A percentile compares a stretch with the other conserved stretches of the same genome.
Conservation (phyloP, 2,329 filamentous ascomycete species). For the Aspergillus fumigatus region DNA sequence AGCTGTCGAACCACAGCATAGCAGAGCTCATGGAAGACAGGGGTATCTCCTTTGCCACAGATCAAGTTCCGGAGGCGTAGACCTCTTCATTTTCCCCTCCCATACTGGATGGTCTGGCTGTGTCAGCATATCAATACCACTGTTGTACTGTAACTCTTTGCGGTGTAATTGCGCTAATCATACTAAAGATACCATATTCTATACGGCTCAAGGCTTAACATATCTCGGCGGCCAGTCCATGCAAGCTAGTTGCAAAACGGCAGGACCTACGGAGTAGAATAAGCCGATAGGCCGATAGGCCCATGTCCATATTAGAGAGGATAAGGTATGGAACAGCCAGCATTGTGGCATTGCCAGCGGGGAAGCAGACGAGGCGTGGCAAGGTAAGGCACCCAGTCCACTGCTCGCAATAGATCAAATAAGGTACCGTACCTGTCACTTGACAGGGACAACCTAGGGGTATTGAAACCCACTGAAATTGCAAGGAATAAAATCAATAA, state of each 20-base stretch:
- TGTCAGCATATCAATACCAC: background rate
- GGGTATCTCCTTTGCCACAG: conserved; percentile 37
- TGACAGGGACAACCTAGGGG: background rate
- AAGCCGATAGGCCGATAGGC: background rate
- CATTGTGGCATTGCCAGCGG: background rate
- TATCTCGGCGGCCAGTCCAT: background rate
- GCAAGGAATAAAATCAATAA: background rate
- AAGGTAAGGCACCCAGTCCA: background rate
- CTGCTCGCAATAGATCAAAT: background rate
- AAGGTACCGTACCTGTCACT: background rate
- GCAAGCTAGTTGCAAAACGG: background rate
- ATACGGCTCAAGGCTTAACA: background rate
- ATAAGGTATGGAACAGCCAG: background rate
- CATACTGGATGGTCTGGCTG: background rate
- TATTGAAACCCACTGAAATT: background rate
- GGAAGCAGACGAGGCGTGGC: background rate
- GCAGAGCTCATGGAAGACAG: conserved; percentile 70
- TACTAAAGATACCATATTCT: background rate
- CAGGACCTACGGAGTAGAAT: background rate
- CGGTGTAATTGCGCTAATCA: background rate
- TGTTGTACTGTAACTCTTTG: background rate
- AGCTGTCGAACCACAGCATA: conserved; percentile 68
- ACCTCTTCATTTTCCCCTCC: background rate
- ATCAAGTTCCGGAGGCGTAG: conserved; percentile 5
- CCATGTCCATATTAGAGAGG: background rate